phyloP scores from a whole-genome alignment of 2,329 filamentous ascomycete genomes.

The Diaporthe helianthi region DNA sequence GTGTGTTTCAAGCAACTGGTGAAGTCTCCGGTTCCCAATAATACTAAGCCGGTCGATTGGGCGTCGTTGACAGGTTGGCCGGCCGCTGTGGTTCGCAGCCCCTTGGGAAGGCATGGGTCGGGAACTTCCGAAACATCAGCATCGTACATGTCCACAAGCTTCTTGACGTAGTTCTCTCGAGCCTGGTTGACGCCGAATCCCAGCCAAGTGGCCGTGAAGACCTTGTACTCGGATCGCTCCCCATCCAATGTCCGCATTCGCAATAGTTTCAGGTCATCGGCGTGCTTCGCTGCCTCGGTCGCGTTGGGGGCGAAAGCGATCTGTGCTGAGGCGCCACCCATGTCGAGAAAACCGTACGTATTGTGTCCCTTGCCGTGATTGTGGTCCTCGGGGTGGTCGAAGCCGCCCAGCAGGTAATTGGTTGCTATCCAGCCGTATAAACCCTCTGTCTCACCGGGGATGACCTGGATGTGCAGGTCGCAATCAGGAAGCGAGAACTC shows the following conservation, averaged over 20 bases:
- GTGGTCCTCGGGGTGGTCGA: constrained; percentile 78
- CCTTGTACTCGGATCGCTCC: constrained; percentile 76
- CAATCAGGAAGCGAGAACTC: constrained; percentile 91
- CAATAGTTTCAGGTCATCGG: constrained; percentile 85
- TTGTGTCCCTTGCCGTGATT: constrained; percentile 86
- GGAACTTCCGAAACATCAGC: constrained; percentile 71
- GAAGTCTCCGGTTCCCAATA: constrained; percentile 88
- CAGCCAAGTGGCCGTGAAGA: constrained; percentile 96
- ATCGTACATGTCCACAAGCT: constrained; percentile 72
- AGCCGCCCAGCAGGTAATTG: constrained; percentile 92
- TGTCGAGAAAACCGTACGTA: constrained; percentile 97
- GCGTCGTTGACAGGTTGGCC: constrained; percentile 61
- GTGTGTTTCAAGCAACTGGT: constrained; percentile 83
- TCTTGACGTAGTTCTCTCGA: constrained; percentile 81
- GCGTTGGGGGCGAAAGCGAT: constrained; percentile 96
- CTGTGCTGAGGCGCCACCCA: constrained; percentile 97
- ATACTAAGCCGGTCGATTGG: constrained; percentile 50
- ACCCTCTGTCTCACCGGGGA: constrained; percentile 93
- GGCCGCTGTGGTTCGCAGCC: constrained; percentile 75
- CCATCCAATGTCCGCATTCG: constrained; percentile 86
- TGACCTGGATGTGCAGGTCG: constrained; percentile 87
- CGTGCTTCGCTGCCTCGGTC: constrained; percentile 89
- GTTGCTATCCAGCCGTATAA: constrained; percentile 97
- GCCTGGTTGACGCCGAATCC: constrained; percentile 98
- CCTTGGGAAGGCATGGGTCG: constrained; percentile 88